These are phyloP conservation scores for Gracilaria caudata DNA, from an alignment of 23 red algal species.

Conservation along the genomic window DNA sequence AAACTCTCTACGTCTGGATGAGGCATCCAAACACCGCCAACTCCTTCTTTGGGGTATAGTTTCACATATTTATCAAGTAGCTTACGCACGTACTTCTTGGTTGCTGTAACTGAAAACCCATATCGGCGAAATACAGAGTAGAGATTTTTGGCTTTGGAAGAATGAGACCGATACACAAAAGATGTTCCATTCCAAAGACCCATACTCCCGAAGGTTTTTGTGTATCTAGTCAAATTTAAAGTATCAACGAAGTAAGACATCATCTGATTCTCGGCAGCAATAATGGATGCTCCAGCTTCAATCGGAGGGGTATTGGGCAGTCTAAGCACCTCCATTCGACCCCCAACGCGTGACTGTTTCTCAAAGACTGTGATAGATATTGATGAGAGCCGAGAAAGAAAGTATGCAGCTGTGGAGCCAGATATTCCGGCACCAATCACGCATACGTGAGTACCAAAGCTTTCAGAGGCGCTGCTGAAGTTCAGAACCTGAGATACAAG, in stretches of 20 bases:
- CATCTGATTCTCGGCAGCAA: slow-evolving; percentile 49
- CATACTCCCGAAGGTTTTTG: slow-evolving; percentile 19
- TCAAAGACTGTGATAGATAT: slow-evolving; percentile 52
- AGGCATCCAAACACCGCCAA: slow-evolving; percentile 1
- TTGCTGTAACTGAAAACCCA: slow-evolving; percentile 23
- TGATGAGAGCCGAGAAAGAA: slow-evolving; percentile 35
- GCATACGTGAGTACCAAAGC: slow-evolving; percentile 24
- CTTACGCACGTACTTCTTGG: slow-evolving; percentile 16
- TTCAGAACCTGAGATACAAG: background rate
- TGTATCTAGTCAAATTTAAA: slow-evolving; percentile 29
- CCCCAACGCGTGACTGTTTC: slow-evolving; percentile 32
- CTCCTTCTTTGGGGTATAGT: slow-evolving; percentile 38
- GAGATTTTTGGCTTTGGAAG: background rate
- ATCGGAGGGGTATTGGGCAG: slow-evolving; percentile 15
- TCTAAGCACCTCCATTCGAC: slow-evolving; percentile 41
- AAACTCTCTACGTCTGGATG: slow-evolving; percentile 25
- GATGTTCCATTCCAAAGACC: slow-evolving; percentile 65
- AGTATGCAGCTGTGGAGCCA: slow-evolving; percentile 56
- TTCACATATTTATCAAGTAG: slow-evolving; percentile 47
- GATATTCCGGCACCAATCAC: slow-evolving; percentile 77
- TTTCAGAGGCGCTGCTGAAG: background rate
- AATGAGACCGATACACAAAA: slow-evolving; percentile 43
- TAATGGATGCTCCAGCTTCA: slow-evolving; percentile 68
- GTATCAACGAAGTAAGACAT: slow-evolving; percentile 43
- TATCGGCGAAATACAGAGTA: slow-evolving; percentile 36